phyloP scores from a whole-genome alignment of 306 rosid species.

The Cicer cuneatum region DNA sequence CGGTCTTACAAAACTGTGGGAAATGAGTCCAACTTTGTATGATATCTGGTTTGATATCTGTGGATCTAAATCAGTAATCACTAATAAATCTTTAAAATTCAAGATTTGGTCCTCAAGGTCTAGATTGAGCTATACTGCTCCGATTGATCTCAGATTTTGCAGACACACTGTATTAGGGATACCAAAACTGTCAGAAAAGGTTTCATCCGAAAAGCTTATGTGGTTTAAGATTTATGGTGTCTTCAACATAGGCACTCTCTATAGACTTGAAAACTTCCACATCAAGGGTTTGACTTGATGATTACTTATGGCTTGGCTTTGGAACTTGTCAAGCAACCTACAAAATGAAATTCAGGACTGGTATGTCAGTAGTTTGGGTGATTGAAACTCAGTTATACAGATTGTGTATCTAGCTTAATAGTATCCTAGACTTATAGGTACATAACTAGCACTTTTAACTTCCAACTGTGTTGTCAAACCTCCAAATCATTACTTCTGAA shows the following conservation, averaged over 20 bases:
- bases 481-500: neutral
- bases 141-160: neutral
- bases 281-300: constrained; percentile 1
- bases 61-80: neutral
- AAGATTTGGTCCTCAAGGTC: neutral
- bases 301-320: neutral
- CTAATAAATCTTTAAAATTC: neutral
- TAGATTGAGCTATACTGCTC: neutral
- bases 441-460: neutral
- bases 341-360: neutral
- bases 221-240: neutral
- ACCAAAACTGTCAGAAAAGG: neutral
- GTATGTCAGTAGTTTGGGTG: neutral
- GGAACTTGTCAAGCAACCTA: neutral
- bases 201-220: neutral
- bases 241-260: neutral
- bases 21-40: too few species aligned
- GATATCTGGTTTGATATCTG: neutral
- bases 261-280: neutral
- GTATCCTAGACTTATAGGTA: neutral
- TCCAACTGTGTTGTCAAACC: neutral
- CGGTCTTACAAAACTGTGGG: neutral
- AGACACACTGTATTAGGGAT: neutral
- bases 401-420: neutral
- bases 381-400: neutral